Evolutionary conservation across 2,329 filamentous ascomycete species (phyloP).

Genomic region (Samsoniella hepiali): DNA sequence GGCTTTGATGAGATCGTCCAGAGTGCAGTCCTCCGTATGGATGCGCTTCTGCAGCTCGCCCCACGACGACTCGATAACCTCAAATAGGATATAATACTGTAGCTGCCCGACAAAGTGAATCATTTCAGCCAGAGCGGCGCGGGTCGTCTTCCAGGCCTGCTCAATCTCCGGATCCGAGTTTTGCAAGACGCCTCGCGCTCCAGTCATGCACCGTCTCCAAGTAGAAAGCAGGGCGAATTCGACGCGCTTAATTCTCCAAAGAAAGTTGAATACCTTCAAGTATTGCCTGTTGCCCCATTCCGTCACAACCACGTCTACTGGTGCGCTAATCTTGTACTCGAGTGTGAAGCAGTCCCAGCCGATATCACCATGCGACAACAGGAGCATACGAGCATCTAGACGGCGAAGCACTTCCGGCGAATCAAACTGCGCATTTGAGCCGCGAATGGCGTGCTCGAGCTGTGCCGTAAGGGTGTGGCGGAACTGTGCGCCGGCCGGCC

Average conservation of each 20-base stretch:
- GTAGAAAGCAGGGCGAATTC: conserved; percentile 89
- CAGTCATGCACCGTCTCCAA: conserved; percentile 95
- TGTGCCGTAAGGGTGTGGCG: conserved; percentile 97
- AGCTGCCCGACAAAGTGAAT: conserved; percentile 96
- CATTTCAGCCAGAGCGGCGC: conserved; percentile 93
- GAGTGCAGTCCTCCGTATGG: conserved; percentile 78
- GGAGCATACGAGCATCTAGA: conserved; percentile 96
- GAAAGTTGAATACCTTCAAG: conserved; percentile 97
- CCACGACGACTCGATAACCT: conserved; percentile 97
- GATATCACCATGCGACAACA: conserved; percentile 92
- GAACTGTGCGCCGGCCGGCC: conserved; percentile 94
- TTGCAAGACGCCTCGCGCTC: conserved; percentile 83
- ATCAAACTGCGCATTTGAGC: conserved; percentile 96
- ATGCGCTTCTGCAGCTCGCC: conserved; percentile 81
- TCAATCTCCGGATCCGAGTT: conserved; percentile 66
- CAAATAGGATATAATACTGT: conserved; percentile 97
- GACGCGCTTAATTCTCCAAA: conserved; percentile 97
- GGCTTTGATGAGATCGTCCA: conserved; percentile 91
- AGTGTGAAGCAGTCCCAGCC: conserved; percentile 99
- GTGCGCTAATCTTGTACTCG: conserved; percentile 96
- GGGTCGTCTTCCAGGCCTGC: conserved; percentile 83
- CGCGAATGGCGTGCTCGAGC: conserved; percentile 92
- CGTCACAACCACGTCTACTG: conserved; percentile 94
- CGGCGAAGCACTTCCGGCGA: conserved; percentile 85
- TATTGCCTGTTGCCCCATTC: conserved; percentile 95